phyloP scores from a whole-genome alignment of 495 filamentous ascomycete genomes.

The Recurvomyces mirabilis region DNA sequence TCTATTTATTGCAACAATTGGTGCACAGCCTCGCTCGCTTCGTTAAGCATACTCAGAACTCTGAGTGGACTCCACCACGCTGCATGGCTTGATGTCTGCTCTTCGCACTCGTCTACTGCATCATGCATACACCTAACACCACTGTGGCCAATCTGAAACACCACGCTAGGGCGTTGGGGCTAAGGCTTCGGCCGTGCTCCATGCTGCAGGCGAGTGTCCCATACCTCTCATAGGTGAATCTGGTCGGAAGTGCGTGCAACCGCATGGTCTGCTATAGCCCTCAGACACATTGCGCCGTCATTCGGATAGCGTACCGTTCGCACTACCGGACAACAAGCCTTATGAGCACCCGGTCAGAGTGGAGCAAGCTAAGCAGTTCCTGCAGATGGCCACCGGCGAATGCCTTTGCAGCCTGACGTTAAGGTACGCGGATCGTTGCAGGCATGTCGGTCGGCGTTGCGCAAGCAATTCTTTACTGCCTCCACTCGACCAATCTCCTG shows the following conservation, averaged over 20 bases:
- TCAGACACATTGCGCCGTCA: too few species aligned
- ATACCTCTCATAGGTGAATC: not conserved
- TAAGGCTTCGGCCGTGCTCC: not conserved
- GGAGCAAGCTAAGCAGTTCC: conserved; percentile 14
- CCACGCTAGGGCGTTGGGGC: conserved; percentile 1
- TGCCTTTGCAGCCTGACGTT: conserved; percentile 5
- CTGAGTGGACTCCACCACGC: conserved; percentile 1
- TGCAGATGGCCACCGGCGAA: conserved; percentile 10
- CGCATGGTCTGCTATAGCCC: too few species aligned
- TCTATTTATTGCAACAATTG: conserved; percentile 17
- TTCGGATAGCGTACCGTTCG: too few species aligned
- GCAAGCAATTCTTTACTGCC: too few species aligned
- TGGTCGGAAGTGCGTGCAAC: too few species aligned
- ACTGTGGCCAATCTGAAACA: conserved; percentile 22
- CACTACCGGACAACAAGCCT: too few species aligned
- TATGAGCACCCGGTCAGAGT: conserved; percentile 3
- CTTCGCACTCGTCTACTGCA: not conserved
- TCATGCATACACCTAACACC: not conserved
- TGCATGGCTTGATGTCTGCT: not conserved
- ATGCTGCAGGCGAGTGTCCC: not conserved
- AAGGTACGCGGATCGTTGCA: conserved; percentile 11
- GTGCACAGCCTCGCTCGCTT: conserved; percentile 20
- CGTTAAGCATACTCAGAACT: conserved; percentile 19
- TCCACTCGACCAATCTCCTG: conserved; percentile 8
- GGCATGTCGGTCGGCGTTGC: conserved; percentile 6